Conservation (phyloP, 202 grass and related monocot genomes). For the Setaria italica region DNA sequence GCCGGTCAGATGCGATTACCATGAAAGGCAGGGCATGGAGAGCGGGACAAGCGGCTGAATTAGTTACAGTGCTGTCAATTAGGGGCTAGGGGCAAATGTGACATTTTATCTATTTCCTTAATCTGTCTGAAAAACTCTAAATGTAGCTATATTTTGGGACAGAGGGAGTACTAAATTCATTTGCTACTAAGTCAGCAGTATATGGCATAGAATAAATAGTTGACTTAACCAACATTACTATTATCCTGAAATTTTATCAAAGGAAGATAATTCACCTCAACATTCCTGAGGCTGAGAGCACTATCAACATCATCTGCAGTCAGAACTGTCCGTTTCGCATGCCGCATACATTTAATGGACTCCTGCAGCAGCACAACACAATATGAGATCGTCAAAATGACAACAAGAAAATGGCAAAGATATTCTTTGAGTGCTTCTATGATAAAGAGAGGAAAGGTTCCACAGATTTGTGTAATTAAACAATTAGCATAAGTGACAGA, state of each 20-base stretch:
- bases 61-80: too few species aligned
- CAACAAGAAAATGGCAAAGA: conserved; percentile 4
- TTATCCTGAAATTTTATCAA: background rate
- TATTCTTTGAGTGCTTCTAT: background rate
- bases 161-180: background rate
- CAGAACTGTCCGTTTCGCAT: conserved; percentile 88
- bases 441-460: background rate
- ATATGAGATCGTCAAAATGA: background rate
- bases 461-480: background rate
- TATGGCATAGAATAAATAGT: background rate
- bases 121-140: too few species aligned
- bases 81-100: too few species aligned
- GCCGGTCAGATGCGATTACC: too few species aligned
- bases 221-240: background rate
- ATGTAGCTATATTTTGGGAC: too few species aligned
- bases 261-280: conserved; percentile 62
- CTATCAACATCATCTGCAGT: conserved; percentile 87
- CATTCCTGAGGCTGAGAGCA: conserved; percentile 89
- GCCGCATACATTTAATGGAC: conserved; percentile 96
- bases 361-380: conserved; percentile 56
- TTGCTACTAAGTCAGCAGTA: background rate
- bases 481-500: background rate
- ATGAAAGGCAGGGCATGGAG: too few species aligned
- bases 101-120: too few species aligned
- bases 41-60: too few species aligned